Percentiles rank a stretch among this genome's conserved stretches.
Evolutionary conservation across 1,284 basidiomycete genomes (phyloP).

Genomic region (Ceratobasidium sp.): DNA sequence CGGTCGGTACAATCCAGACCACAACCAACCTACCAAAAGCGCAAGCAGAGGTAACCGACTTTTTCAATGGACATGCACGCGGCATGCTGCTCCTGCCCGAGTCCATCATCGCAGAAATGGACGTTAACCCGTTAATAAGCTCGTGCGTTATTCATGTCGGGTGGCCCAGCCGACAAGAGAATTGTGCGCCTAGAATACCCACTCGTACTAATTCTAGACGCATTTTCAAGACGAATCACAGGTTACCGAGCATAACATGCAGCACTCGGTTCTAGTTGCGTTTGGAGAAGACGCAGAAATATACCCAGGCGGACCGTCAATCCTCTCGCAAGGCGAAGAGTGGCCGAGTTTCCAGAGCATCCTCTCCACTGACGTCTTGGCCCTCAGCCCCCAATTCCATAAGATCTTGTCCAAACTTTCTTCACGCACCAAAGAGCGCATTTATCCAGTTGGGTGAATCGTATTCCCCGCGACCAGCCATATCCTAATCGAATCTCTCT

Average conservation of each 20-base stretch:
- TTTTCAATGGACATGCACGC: neutral
- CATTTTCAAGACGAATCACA: neutral
- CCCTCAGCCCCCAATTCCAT: neutral
- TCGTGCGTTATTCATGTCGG: constrained; percentile 19
- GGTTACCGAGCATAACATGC: neutral
- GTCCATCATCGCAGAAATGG: neutral
- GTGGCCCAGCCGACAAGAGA: neutral
- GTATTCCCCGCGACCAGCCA: neutral
- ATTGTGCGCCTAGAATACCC: neutral
- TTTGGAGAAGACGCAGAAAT: neutral
- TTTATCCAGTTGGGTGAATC: neutral
- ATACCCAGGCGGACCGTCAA: neutral
- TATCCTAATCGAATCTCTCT: neutral
- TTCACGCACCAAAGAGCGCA: neutral
- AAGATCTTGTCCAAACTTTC: neutral
- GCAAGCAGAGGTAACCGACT: neutral
- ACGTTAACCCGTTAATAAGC: neutral
- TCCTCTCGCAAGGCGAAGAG: neutral
- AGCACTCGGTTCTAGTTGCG: neutral
- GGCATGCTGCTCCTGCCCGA: constrained; percentile 9
- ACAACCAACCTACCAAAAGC: neutral
- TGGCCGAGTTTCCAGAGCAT: neutral
- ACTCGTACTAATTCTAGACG: neutral
- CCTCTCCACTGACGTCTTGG: neutral
- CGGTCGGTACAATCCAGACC: neutral